Percentiles rank a stretch among this genome's conserved stretches.
Evolutionary conservation across 2,329 filamentous ascomycete species (phyloP).

Genomic region (Beauveria rudraprayagi): DNA sequence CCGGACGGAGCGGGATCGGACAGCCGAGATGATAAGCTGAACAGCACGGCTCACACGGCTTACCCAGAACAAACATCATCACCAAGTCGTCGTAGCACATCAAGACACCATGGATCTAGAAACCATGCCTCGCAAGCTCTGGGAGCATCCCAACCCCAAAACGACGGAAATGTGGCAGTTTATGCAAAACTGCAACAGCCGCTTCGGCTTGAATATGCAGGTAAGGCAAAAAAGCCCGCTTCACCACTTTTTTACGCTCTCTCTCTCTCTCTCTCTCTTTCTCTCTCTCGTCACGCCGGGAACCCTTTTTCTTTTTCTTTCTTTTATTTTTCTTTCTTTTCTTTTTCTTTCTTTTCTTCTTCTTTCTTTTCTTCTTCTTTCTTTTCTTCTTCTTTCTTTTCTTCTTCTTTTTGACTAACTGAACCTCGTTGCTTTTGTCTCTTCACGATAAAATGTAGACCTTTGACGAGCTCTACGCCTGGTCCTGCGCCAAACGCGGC

Average conservation of each 20-base stretch:
- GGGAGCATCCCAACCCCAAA: constrained; percentile 56
- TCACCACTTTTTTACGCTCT: too few species aligned
- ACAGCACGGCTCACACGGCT: background rate
- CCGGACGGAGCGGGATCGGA: background rate
- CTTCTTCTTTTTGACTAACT: too few species aligned
- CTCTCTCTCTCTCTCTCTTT: too few species aligned
- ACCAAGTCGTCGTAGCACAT: background rate
- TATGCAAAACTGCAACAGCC: constrained; percentile 56
- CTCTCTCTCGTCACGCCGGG: too few species aligned
- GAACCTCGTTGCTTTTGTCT: too few species aligned
- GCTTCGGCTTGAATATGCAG: constrained; percentile 47
- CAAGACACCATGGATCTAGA: constrained; percentile 22
- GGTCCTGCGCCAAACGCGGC: constrained; percentile 52
- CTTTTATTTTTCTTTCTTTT: too few species aligned
- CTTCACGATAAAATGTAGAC: constrained; percentile 32
- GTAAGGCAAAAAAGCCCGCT: constrained; percentile 30
- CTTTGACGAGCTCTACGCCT: constrained; percentile 63
- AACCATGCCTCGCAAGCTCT: constrained; percentile 51
- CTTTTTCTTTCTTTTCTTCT: too few species aligned
- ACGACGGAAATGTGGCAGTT: constrained; percentile 59
- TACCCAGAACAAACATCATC: background rate
- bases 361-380: too few species aligned
- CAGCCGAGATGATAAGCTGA: background rate
- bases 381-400: too few species aligned
- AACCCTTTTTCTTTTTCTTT: too few species aligned